phyloP scores from a whole-genome alignment of 1,139 yeast species.

The Yamadazyma sp. region DNA sequence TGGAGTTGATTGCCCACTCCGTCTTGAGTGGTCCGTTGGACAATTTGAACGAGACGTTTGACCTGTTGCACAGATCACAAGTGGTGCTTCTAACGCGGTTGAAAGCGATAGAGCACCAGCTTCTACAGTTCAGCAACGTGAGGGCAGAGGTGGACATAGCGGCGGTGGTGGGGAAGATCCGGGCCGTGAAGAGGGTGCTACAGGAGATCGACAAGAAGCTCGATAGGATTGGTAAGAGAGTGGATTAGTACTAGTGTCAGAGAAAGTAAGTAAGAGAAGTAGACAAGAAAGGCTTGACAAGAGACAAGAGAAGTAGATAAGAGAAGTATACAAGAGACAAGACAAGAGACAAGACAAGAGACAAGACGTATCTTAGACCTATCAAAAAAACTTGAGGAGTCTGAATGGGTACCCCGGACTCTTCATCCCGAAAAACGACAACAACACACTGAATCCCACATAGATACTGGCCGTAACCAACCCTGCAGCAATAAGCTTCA shows the following conservation, averaged over 20 bases:
- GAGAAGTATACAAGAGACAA: too few species aligned
- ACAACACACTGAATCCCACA: conserved; percentile 52
- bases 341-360: too few species aligned
- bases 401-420: conserved; percentile 58
- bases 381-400: conserved; percentile 9
- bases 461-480: conserved; percentile 41
- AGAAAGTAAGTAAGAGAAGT: too few species aligned
- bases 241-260: too few species aligned
- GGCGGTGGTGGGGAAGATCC: conserved; percentile 31
- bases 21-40: conserved; percentile 56
- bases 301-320: too few species aligned
- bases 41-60: conserved; percentile 48
- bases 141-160: conserved; percentile 17
- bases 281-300: too few species aligned
- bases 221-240: conserved; percentile 11
- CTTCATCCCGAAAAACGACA: conserved; percentile 57
- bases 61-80: conserved; percentile 57
- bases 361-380: too few species aligned
- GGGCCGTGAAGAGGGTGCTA: conserved; percentile 35
- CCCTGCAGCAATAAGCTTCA: conserved; percentile 45
- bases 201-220: conserved; percentile 28
- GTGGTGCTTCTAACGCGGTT: conserved; percentile 51
- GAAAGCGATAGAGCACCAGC: conserved; percentile 39
- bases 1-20: conserved; percentile 45
- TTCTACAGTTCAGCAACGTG: conserved; percentile 19